Base-by-base conservation (phyloP, 2,329 filamentous ascomycete genomes). In the Akanthomyces lecanii region DNA sequence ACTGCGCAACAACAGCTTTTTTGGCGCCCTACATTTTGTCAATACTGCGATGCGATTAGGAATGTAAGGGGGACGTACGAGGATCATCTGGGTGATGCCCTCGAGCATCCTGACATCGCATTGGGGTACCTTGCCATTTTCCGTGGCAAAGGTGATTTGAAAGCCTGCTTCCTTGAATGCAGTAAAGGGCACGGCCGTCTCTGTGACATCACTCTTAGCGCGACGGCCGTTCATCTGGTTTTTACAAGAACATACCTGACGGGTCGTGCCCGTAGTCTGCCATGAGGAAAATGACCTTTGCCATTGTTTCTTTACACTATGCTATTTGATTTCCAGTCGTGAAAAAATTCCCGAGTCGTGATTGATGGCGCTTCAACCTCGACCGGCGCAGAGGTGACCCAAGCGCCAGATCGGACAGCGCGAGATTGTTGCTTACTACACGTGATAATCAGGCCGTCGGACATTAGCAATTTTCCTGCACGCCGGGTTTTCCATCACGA, bases 201-300 rank as follows among this genome's bases (percentile, higher is more conserved):
- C 81, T 83, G 50, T 10, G 14, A 40, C 38, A 16, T 10, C 14
- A 16, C 42, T 11, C 10, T 45, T 44, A 11, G 38, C 28, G 54
- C 38, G 36, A 42, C 23, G 48, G 36, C 40, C 28, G 18, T 3
- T 16, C 3, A 18, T 18, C 18, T 30, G 7, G n/a, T 18, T n/a
- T 12, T 33, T 33, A 33, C 5, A 33, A 18, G 50, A 21, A 57
- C 66, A 45, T 66, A 83, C 82, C 81, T 51, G 81, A 83, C 2
- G 82, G 82, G 66, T 84, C 82, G 67, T 84, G 80, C 50, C 81
- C 81, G 65, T 83, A 83, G 67, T 84, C 81, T 48, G 81, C 77
- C 80, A 84, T 83, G 60, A 82, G 67, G 50, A 83, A 77, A 45
- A 82, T 67, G 28, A 76, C 76, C 65, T 78, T 80, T 40, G 64